Conservation (phyloP, 139 green algal species). For the Chlamydomonas urium region DNA sequence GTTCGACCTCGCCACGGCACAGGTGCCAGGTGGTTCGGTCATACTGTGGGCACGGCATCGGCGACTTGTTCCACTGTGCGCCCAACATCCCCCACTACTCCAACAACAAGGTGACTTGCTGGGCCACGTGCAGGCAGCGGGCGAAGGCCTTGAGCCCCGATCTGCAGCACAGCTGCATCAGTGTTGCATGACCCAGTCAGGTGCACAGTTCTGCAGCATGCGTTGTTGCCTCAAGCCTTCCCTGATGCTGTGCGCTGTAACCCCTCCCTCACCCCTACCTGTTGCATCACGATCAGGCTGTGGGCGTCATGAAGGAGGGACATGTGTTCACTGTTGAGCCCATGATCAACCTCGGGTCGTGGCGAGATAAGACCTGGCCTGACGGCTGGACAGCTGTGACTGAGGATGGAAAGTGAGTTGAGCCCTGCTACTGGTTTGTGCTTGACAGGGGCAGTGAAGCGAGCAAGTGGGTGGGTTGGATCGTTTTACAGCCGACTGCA, state of each 20-base stretch:
- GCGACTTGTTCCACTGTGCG: slow-evolving; percentile 95
- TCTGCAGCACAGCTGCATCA: too few relatives aligned
- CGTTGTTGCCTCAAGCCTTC: too few relatives aligned
- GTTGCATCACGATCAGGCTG: too few relatives aligned
- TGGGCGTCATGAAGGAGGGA: slow-evolving; percentile 83
- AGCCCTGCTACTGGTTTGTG: background rate
- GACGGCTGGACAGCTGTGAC: slow-evolving; percentile 95
- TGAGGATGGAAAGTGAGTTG: slow-evolving; percentile 63
- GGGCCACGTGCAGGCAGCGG: slow-evolving; percentile 41
- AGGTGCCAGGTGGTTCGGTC: slow-evolving; percentile 70
- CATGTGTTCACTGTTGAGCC: slow-evolving; percentile 96
- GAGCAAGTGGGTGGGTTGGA: background rate
- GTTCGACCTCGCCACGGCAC: too few relatives aligned
- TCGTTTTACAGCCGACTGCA: too few relatives aligned
- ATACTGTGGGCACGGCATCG: slow-evolving; percentile 97
- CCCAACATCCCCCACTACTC: slow-evolving; percentile 96
- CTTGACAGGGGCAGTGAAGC: background rate
- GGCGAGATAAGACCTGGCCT: slow-evolving; percentile 84
- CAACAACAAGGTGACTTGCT: slow-evolving; percentile 90
- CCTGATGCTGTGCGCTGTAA: too few relatives aligned
- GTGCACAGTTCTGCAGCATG: too few relatives aligned
- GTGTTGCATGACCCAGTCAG: too few relatives aligned
- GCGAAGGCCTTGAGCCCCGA: background rate
- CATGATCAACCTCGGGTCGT: slow-evolving; percentile 90
- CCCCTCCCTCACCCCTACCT: background rate